Percentiles rank a stretch among this genome's conserved stretches.
phyloP scores from a whole-genome alignment of 2,329 filamentous ascomycete genomes.

The Fusarium gaditjirri region DNA sequence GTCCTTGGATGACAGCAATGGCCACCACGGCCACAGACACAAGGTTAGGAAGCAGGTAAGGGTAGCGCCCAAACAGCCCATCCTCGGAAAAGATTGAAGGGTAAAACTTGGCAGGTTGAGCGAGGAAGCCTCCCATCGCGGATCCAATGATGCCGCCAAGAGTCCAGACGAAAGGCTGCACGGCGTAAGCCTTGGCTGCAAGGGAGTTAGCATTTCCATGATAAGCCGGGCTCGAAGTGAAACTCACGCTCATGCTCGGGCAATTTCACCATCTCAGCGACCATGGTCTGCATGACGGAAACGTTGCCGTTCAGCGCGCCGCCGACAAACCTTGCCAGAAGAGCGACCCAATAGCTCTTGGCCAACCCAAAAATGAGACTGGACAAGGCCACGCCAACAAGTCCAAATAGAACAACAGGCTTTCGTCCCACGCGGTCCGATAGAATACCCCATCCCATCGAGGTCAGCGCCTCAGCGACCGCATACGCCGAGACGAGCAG shows the following conservation, averaged over 20 bases:
- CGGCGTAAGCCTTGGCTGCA: constrained; percentile 75
- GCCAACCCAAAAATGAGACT: constrained; percentile 89
- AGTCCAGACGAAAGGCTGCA: constrained; percentile 89
- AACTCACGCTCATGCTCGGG: constrained; percentile 78
- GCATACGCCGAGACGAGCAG: constrained; percentile 88
- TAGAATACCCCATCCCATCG: constrained; percentile 67
- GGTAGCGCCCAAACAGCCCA: constrained; percentile 67
- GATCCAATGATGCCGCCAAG: constrained; percentile 90
- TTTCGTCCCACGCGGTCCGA: constrained; percentile 74
- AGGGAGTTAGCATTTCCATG: not conserved
- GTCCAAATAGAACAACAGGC: constrained; percentile 77
- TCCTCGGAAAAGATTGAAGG: constrained; percentile 72
- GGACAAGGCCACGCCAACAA: constrained; percentile 77
- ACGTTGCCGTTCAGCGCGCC: constrained; percentile 91
- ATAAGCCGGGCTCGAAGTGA: rapidly evolving
- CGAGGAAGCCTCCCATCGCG: constrained; percentile 81
- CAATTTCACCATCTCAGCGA: constrained; percentile 90
- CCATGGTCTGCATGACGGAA: constrained; percentile 85
- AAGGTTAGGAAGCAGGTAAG: constrained; percentile 58
- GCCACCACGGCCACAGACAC: constrained; percentile 73
- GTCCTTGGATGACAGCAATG: constrained; percentile 71
- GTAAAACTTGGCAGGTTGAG: constrained; percentile 66
- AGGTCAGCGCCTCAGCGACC: constrained; percentile 85
- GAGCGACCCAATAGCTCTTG: constrained; percentile 78
- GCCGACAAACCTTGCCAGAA: constrained; percentile 84